Percentiles rank a stretch among this genome's conserved stretches.
phyloP scores from a whole-genome alignment of 306 rosid species.

The Sesbania bispinosa region DNA sequence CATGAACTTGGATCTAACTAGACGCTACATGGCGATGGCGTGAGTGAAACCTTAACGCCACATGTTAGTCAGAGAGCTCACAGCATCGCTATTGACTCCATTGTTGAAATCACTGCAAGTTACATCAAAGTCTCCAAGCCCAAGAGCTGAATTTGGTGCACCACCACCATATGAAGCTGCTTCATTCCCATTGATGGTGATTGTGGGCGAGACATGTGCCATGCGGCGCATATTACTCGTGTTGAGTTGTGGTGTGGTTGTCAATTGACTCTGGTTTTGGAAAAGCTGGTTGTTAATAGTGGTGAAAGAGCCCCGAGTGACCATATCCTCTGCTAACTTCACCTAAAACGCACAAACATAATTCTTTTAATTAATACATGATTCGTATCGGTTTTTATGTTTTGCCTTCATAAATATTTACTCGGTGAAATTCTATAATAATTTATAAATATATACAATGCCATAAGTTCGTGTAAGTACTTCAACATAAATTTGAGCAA shows the following conservation, averaged over 20 bases:
- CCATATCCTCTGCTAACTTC: slow-evolving; percentile 90
- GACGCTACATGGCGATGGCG: too few species aligned
- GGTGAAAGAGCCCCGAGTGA: slow-evolving; percentile 68
- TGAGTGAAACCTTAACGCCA: too few species aligned
- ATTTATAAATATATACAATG: too few species aligned
- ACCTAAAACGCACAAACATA: too few species aligned
- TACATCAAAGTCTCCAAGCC: slow-evolving; percentile 41
- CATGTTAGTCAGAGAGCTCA: slow-evolving; percentile 44
- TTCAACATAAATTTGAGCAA: too few species aligned
- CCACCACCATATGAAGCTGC: slow-evolving; percentile 41
- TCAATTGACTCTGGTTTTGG: slow-evolving; percentile 58
- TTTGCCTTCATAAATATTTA: too few species aligned
- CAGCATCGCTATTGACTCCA: slow-evolving; percentile 43
- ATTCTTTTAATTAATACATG: too few species aligned
- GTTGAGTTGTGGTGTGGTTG: slow-evolving; percentile 42
- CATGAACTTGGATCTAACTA: not conserved
- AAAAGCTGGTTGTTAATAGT: slow-evolving; percentile 50
- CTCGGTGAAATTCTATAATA: too few species aligned
- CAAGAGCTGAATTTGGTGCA: slow-evolving; percentile 43
- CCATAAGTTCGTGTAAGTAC: too few species aligned
- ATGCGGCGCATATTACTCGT: slow-evolving; percentile 17
- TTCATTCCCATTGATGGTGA: slow-evolving; percentile 56
- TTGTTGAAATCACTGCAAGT: slow-evolving; percentile 28
- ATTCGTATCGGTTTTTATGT: too few species aligned
- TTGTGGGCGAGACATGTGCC: slow-evolving; percentile 60